phyloP scores from a whole-genome alignment of 2,329 filamentous ascomycete species.

The Colletotrichum godetiae region DNA sequence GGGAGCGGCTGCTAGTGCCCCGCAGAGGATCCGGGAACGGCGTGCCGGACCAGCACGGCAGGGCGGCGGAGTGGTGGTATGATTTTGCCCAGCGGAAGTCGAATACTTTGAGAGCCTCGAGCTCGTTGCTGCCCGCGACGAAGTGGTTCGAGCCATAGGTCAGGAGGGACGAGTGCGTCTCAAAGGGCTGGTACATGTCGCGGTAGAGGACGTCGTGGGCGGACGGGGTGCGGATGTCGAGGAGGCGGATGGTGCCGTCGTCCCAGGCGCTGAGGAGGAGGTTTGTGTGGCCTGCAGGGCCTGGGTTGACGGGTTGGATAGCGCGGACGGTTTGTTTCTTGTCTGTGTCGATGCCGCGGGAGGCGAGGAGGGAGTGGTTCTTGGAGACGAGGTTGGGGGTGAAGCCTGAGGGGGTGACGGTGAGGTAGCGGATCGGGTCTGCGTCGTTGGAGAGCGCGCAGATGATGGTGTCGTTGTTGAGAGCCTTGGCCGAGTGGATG shows the following conservation, averaged over 20 bases:
- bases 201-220: constrained; percentile 61
- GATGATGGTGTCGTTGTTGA: constrained; percentile 56
- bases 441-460: constrained; percentile 55
- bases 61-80: constrained; percentile 61
- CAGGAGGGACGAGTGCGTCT: constrained; percentile 58
- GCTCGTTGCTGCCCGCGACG: constrained; percentile 58
- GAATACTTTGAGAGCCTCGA: constrained; percentile 60
- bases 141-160: constrained; percentile 64
- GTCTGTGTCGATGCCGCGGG: constrained; percentile 42
- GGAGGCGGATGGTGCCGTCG: constrained; percentile 57
- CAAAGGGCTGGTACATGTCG: constrained; percentile 62
- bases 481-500: constrained; percentile 55
- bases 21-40: constrained; percentile 51
- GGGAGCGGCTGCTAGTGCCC: constrained; percentile 36
- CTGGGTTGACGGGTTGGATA: constrained; percentile 55
- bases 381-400: constrained; percentile 49
- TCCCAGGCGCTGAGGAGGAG: constrained; percentile 64
- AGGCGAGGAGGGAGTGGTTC: constrained; percentile 40
- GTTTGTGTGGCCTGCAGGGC: constrained; percentile 45
- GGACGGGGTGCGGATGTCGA: constrained; percentile 61
- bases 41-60: constrained; percentile 54
- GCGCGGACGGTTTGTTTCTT: constrained; percentile 56
- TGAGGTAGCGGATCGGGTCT: constrained; percentile 58
- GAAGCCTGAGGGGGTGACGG: constrained; percentile 58
- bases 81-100: constrained; percentile 63